Percentiles rank a stretch among this genome's conserved stretches.
Evolutionary conservation across 768 basidiomycete genomes (phyloP).

Genomic region (Tylopilus felleus): DNA sequence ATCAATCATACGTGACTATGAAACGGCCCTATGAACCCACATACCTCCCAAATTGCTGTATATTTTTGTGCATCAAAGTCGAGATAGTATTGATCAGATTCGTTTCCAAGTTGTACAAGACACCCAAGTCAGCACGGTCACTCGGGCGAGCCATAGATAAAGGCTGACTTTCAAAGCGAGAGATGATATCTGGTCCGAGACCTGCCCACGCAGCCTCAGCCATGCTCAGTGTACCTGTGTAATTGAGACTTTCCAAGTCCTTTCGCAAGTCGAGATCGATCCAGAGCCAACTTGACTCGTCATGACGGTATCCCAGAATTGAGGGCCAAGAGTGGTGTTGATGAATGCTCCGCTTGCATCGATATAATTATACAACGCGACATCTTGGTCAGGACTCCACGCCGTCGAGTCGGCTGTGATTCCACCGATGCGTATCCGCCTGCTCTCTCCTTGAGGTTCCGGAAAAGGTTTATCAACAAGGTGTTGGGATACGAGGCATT

Average conservation of each 20-base stretch:
- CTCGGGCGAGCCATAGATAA: background rate
- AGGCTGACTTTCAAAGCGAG: conserved; percentile 42
- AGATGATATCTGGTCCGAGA: conserved; percentile 36
- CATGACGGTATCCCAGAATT: conserved; percentile 47
- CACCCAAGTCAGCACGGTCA: background rate
- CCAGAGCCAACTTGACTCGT: background rate
- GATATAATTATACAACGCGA: conserved; percentile 37
- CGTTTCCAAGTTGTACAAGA: conserved; percentile 42
- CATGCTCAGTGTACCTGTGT: conserved; percentile 39
- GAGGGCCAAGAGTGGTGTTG: conserved; percentile 51
- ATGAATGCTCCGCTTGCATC: conserved; percentile 40
- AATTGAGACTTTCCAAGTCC: conserved; percentile 46
- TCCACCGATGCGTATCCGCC: conserved; percentile 52
- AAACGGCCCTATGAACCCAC: conserved; percentile 5
- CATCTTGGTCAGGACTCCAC: conserved; percentile 41
- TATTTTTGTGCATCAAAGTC: conserved; percentile 43
- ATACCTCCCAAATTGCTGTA: conserved; percentile 44
- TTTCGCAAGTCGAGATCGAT: conserved; percentile 15
- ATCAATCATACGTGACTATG: background rate
- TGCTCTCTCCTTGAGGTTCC: conserved; percentile 44
- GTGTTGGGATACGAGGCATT: conserved; percentile 42
- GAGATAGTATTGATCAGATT: conserved; percentile 48
- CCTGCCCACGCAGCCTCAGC: conserved; percentile 41
- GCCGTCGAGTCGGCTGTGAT: conserved; percentile 54
- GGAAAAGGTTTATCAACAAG: conserved; percentile 42